Base-by-base conservation (phyloP, 371 early-diverging fungal genomes). In the Apophysomyces elegans region DNA sequence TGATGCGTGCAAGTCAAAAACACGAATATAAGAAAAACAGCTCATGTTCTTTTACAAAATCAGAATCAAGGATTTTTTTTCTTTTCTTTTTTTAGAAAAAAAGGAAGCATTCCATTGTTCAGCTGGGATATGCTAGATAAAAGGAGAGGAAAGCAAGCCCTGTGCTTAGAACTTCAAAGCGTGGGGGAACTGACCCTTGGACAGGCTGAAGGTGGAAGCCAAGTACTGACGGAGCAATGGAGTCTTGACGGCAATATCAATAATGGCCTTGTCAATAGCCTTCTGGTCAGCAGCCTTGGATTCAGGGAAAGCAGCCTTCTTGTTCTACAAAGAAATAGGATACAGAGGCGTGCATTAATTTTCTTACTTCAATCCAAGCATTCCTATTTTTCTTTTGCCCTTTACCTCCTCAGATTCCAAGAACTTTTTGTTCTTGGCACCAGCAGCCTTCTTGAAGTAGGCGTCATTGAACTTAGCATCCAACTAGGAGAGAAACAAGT, bases 131-230 rank as follows among this genome's bases (percentile, higher is more conserved):
- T 21, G 54, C 54, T 50, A 50, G 54, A 21, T 9, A 50, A 50
- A 50, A 50, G 9, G 54, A n/a, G 21, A 21, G 21, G 21, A 50
- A 21, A 50, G 54, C 8, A 21, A 26, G 9, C 11, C 21, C 21
- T 21, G 8, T 26, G 62, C 69, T 93, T 95, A 96, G 88, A 96
- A 95, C 86, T 91, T 89, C 80, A 96, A 82, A 69, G 82, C 75
- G 86, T 98, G 98, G 71, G 96, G 96, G 80, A 90, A 89, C 88
- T 96, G 95, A 75, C 96, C 96, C 90, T 96, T 96, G 86, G 87
- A 73, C 68, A 98, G 88, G 59, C 93, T 79, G 86, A 98, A 98
- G 70, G 90, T 82, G 69, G 94, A 79, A 65, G 83, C 78, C 70
- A 98, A 84, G 92, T 98, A 98, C 58, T 90, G 85, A 74, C 84